These are phyloP conservation scores for Jasminum sambac DNA, from an alignment of 257 asterid genomes.

Conservation along the genomic window DNA sequence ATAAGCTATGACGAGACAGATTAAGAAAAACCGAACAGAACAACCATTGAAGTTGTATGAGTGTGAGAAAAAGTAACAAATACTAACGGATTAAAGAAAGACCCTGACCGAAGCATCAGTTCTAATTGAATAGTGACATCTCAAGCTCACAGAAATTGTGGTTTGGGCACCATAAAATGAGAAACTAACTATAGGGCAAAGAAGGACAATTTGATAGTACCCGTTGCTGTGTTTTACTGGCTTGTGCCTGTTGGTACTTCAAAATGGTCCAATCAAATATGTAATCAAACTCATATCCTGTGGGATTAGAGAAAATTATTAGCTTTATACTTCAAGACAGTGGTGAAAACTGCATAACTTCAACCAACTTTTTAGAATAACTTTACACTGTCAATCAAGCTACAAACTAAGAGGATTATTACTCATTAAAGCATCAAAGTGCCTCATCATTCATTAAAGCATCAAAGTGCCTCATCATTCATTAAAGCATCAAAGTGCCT, in stretches of 20 bases:
- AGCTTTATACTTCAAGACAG: slow-evolving; percentile 18
- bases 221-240: slow-evolving; percentile 73
- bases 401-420: slow-evolving; percentile 3
- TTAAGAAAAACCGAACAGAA: neutral
- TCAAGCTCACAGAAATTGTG: slow-evolving; percentile 1
- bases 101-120: neutral
- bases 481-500: neutral
- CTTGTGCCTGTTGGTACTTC: slow-evolving; percentile 93
- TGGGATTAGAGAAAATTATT: slow-evolving; percentile 30
- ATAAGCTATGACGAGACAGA: neutral
- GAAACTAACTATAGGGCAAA: slow-evolving; percentile 20
- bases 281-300: slow-evolving; percentile 91
- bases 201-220: slow-evolving; percentile 39
- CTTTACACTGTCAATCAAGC: slow-evolving; percentile 17
- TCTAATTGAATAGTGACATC: neutral
- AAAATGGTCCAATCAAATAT: slow-evolving; percentile 96
- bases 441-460: neutral
- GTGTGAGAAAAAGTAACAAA: slow-evolving; percentile 3
- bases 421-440: too few species aligned
- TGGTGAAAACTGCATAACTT: neutral
- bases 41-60: neutral
- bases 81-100: neutral
- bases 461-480: neutral
- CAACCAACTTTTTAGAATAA: neutral
- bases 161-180: neutral